A percentile compares a stretch with the other conserved stretches of the same genome.
Conservation (phyloP, 176 grass and related monocot genomes). For the Puya raimondii region DNA sequence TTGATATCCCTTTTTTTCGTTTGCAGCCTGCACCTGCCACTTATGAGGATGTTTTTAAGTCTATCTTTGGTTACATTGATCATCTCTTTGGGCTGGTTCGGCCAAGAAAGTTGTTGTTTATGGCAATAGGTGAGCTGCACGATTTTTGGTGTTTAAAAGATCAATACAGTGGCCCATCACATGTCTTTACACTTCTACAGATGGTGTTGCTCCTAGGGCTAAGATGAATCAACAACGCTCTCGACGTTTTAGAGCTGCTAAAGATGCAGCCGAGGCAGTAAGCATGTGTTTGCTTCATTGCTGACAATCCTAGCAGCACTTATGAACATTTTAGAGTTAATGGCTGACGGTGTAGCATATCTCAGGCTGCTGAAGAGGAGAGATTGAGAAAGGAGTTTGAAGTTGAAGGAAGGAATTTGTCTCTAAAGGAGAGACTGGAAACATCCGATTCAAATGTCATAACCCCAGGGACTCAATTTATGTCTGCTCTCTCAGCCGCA, state of each 20-base stretch:
- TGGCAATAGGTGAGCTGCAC: constrained; percentile 75
- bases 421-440: constrained; percentile 44
- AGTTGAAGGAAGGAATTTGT: constrained; percentile 51
- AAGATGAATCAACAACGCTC: constrained; percentile 98
- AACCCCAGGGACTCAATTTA: constrained; percentile 84
- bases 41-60: constrained; percentile 90
- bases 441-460: constrained; percentile 88
- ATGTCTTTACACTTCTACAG: constrained; percentile 16
- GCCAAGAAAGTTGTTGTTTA: constrained; percentile 83
- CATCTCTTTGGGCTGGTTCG: constrained; percentile 81
- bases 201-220: constrained; percentile 84
- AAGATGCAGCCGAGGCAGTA: constrained; percentile 76
- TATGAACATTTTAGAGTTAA: constrained; percentile 14
- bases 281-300: constrained; percentile 12
- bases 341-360: constrained; percentile 3
- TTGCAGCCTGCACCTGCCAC: constrained; percentile 79
- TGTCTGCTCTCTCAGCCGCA: constrained; percentile 71
- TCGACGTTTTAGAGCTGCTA: constrained; percentile 78
- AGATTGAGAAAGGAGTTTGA: constrained; percentile 71
- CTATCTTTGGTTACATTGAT: constrained; percentile 89
- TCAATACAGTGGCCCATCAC: not conserved
- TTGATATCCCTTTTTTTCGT: not conserved
- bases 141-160: not conserved
- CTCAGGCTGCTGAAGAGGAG: constrained; percentile 74
- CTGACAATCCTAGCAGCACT: not conserved